These are phyloP conservation scores for Verruconis gallopava DNA, from an alignment of 2,329 filamentous ascomycete genomes.

Conservation along the genomic window DNA sequence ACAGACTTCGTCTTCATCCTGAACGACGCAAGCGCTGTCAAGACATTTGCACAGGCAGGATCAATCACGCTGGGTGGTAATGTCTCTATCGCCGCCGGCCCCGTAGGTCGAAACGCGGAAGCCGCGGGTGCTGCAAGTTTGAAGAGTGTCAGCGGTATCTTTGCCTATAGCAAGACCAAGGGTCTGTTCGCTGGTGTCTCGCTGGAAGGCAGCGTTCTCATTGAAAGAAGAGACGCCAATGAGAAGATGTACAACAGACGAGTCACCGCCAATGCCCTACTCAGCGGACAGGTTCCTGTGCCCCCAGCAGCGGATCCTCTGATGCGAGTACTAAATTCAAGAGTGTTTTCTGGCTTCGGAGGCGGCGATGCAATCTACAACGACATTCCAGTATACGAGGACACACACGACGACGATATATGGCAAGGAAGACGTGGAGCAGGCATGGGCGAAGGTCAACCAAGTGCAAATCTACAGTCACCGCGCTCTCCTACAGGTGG, in stretches of 20 bases:
- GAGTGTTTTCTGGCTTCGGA: constrained; percentile 60
- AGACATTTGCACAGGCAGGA: constrained; percentile 85
- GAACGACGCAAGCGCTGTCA: constrained; percentile 79
- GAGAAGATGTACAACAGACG: constrained; percentile 85
- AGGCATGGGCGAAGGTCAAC: constrained; percentile 55
- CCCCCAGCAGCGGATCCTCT: constrained; percentile 75
- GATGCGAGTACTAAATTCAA: constrained; percentile 71
- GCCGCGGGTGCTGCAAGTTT: constrained; percentile 87
- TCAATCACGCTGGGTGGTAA: constrained; percentile 90
- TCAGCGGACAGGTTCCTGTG: constrained; percentile 63
- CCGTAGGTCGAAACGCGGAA: constrained; percentile 87
- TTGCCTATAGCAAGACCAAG: constrained; percentile 97
- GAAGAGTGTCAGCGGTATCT: constrained; percentile 79
- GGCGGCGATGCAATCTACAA: constrained; percentile 67
- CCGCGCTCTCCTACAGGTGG: constrained; percentile 23
- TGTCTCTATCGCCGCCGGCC: constrained; percentile 87
- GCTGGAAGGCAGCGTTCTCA: constrained; percentile 81
- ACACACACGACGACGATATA: constrained; percentile 66
- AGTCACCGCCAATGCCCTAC: constrained; percentile 67
- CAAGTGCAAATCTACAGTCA: constrained; percentile 31
- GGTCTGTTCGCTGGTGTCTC: constrained; percentile 92
- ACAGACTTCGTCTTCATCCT: constrained; percentile 98
- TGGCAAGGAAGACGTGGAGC: constrained; percentile 67
- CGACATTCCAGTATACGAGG: constrained; percentile 80
- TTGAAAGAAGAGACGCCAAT: constrained; percentile 92